A percentile compares a stretch with the other conserved stretches of the same genome.
Conservation (phyloP, 2,329 filamentous ascomycete species). For the Colletotrichum sp. region DNA sequence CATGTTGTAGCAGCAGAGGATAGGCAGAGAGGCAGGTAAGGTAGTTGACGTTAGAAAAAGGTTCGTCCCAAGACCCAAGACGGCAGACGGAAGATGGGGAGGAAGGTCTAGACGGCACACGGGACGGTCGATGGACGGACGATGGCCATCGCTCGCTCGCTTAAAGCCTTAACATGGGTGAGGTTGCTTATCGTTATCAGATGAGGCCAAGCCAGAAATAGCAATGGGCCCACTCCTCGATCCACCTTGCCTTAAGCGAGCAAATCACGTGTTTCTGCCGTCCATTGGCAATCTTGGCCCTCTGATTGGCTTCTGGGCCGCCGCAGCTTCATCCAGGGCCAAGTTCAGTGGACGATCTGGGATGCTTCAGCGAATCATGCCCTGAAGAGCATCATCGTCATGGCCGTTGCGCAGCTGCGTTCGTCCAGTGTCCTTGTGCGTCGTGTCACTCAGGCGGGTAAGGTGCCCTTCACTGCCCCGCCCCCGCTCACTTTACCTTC, state of each 20-base stretch:
- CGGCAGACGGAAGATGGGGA: background rate
- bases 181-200: constrained; percentile 6
- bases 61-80: background rate
- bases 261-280: background rate
- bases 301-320: background rate
- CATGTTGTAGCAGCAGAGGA: background rate
- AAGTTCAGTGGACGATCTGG: background rate
- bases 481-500: background rate
- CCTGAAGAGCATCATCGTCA: background rate
- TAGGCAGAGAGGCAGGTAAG: background rate
- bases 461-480: background rate
- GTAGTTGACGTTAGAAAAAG: background rate
- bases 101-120: background rate
- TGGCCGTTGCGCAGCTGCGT: background rate
- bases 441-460: background rate
- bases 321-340: background rate
- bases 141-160: background rate
- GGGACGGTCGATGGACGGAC: background rate
- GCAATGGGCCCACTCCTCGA: background rate
- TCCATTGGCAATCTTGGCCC: background rate
- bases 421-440: background rate
- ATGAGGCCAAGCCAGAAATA: constrained; percentile 1
- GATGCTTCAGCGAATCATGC: background rate
- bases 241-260: background rate
- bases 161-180: background rate